These are phyloP conservation scores for Xylaria sp. DNA, from an alignment of 2,329 filamentous ascomycete genomes.

Conservation along the genomic window DNA sequence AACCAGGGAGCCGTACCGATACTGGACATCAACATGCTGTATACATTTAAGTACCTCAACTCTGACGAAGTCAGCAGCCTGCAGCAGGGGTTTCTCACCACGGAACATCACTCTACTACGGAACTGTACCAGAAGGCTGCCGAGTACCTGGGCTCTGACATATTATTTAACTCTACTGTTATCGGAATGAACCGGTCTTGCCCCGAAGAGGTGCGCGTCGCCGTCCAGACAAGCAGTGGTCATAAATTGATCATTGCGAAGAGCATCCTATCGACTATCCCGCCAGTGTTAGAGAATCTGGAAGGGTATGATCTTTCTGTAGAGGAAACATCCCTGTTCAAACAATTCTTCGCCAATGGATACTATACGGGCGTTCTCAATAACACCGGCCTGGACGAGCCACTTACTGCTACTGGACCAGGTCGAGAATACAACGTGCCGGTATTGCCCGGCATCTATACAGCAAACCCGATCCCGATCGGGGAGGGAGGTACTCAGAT, in stretches of 20 bases:
- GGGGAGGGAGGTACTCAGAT: constrained; percentile 16
- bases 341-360: constrained; percentile 1
- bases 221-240: constrained; percentile 47
- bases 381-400: constrained; percentile 41
- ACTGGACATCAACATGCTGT: constrained; percentile 35
- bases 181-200: constrained; percentile 16
- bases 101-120: constrained; percentile 8
- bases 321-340: constrained; percentile 32
- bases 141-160: constrained; percentile 26
- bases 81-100: constrained; percentile 20
- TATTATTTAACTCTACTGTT: constrained; percentile 25
- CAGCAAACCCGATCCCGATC: neutral
- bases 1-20: constrained; percentile 27
- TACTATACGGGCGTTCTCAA: constrained; percentile 44
- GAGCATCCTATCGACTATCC: constrained; percentile 55
- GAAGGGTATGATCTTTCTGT: neutral
- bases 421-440: constrained; percentile 25
- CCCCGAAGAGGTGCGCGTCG: constrained; percentile 40
- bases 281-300: constrained; percentile 39
- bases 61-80: neutral
- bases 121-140: constrained; percentile 28
- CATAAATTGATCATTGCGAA: constrained; percentile 50
- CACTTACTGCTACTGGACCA: constrained; percentile 38
- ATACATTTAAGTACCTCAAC: constrained; percentile 36
- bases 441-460: constrained; percentile 16